phyloP scores from a whole-genome alignment of 805 yeast species.

The Myxozyma kluyveri region DNA sequence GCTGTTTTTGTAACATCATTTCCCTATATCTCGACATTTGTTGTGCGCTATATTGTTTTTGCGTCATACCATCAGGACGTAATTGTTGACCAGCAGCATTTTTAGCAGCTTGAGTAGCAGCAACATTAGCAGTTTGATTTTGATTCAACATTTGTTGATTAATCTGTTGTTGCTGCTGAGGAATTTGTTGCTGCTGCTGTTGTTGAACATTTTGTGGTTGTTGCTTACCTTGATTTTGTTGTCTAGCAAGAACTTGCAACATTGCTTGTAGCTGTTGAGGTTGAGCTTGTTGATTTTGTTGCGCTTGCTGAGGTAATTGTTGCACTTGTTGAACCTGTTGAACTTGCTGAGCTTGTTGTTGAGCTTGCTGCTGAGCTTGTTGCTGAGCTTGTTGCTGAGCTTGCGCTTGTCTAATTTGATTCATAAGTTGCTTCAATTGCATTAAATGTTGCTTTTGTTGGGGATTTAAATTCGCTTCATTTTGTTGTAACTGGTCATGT shows the following conservation, averaged over 20 bases:
- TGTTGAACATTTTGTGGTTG: slow-evolving; percentile 19
- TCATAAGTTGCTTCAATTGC: slow-evolving; percentile 18
- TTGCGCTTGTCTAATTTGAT: slow-evolving; percentile 12
- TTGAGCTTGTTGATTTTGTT: slow-evolving; percentile 12
- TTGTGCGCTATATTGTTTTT: background rate
- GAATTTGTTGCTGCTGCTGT: slow-evolving; percentile 10
- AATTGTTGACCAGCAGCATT: slow-evolving; percentile 3
- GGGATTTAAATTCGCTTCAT: slow-evolving; percentile 6
- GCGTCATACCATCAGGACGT: background rate
- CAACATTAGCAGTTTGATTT: background rate
- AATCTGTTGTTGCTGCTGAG: slow-evolving; percentile 11
- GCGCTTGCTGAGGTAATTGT: slow-evolving; percentile 12
- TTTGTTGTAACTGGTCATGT: slow-evolving; percentile 5
- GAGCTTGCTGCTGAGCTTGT: slow-evolving; percentile 22
- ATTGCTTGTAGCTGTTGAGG: slow-evolving; percentile 23
- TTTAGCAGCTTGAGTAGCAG: background rate
- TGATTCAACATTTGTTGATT: background rate
- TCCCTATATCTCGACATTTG: slow-evolving; percentile 3
- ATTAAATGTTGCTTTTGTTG: slow-evolving; percentile 15
- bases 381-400: slow-evolving; percentile 4
- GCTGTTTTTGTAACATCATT: slow-evolving; percentile 16
- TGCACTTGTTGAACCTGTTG: slow-evolving; percentile 5
- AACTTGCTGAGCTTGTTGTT: background rate
- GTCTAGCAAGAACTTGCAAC: slow-evolving; percentile 9
- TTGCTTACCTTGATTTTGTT: slow-evolving; percentile 20